Evolutionary conservation across 2,329 filamentous ascomycete genomes (phyloP).

Genomic region (Aphanocladium album): DNA sequence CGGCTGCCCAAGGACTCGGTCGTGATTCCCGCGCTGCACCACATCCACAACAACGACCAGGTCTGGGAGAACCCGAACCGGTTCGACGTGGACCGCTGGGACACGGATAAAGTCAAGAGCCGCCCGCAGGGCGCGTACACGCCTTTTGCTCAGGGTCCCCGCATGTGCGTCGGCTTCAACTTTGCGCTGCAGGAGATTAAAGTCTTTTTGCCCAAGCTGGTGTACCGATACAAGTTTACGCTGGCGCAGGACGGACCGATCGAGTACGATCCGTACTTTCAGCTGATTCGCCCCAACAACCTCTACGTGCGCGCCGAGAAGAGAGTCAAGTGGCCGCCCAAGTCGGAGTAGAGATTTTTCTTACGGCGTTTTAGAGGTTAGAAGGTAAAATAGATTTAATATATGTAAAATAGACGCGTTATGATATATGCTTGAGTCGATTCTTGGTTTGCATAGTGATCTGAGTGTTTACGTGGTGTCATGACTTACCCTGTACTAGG

Average conservation of each 20-base stretch:
- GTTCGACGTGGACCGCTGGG: constrained; percentile 59
- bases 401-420: neutral
- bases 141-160: constrained; percentile 53
- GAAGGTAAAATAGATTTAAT: neutral
- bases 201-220: constrained; percentile 51
- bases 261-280: constrained; percentile 56
- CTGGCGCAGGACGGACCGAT: constrained; percentile 45
- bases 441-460: neutral
- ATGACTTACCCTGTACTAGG: neutral
- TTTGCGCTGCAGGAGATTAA: constrained; percentile 59
- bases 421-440: neutral
- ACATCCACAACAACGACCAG: constrained; percentile 49
- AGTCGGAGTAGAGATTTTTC: constrained; percentile 9
- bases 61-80: constrained; percentile 52
- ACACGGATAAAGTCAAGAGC: constrained; percentile 47
- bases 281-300: constrained; percentile 52
- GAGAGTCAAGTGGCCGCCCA: constrained; percentile 43
- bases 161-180: constrained; percentile 61
- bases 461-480: neutral
- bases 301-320: constrained; percentile 46
- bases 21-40: constrained; percentile 48
- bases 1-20: constrained; percentile 46
- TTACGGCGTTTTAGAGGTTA: neutral
- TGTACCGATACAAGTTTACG: constrained; percentile 54
- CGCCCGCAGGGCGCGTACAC: constrained; percentile 48